Conservation (phyloP, 2,329 filamentous ascomycete genomes). For the Helminthosporium solani region DNA sequence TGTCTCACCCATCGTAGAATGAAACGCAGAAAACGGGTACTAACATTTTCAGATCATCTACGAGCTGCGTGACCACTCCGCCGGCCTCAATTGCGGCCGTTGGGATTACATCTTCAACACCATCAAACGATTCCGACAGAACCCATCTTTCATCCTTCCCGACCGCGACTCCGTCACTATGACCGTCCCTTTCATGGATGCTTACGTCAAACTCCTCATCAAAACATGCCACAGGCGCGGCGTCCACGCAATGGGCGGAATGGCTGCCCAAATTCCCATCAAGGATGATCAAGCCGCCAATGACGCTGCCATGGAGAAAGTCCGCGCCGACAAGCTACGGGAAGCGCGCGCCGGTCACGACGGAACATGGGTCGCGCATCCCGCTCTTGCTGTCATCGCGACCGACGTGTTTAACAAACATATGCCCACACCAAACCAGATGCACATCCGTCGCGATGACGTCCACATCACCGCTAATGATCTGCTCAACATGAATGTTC, state of each 20-base stretch:
- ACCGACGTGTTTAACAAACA: slow-evolving; percentile 94
- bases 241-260: slow-evolving; percentile 98
- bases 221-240: slow-evolving; percentile 96
- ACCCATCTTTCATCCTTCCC: slow-evolving; percentile 88
- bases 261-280: slow-evolving; percentile 98
- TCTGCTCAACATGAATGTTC: slow-evolving; percentile 96
- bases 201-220: slow-evolving; percentile 95
- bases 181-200: slow-evolving; percentile 97
- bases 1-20: no score
- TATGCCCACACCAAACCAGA: slow-evolving; percentile 98
- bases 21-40: slow-evolving; percentile 3
- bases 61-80: slow-evolving; percentile 93
- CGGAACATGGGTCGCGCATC: slow-evolving; percentile 96
- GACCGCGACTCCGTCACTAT: slow-evolving; percentile 91
- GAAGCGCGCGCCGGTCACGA: slow-evolving; percentile 95
- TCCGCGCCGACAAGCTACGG: slow-evolving; percentile 92
- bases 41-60: slow-evolving; percentile 74
- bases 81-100: slow-evolving; percentile 94
- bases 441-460: slow-evolving; percentile 87
- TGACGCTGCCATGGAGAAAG: slow-evolving; percentile 88
- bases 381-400: slow-evolving; percentile 83
- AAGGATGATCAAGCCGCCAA: slow-evolving; percentile 91
- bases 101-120: slow-evolving; percentile 99
- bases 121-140: slow-evolving; percentile 99
- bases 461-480: slow-evolving; percentile 84